Conservation (phyloP, 176 grass and related monocot genomes). For the Eleusine indica region DNA sequence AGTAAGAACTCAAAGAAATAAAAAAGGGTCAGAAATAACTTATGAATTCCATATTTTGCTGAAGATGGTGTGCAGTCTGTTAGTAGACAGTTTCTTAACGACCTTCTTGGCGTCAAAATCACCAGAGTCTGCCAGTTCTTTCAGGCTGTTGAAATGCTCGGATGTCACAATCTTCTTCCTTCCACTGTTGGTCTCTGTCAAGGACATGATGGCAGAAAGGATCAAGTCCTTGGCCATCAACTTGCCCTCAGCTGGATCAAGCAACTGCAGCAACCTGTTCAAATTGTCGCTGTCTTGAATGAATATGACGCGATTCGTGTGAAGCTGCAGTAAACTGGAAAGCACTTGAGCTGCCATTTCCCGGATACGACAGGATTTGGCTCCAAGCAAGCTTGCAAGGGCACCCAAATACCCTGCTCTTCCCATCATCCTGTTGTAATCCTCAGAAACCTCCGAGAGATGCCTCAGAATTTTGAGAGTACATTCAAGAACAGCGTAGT, state of each 20-base stretch:
- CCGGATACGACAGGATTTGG: slow-evolving; percentile 61
- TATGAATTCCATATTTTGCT: slow-evolving; percentile 82
- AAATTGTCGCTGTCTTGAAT: slow-evolving; percentile 67
- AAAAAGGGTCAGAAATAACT: slow-evolving; percentile 34
- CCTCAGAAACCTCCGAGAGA: slow-evolving; percentile 66
- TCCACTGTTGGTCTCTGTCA: slow-evolving; percentile 67
- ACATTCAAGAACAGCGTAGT: slow-evolving; percentile 61
- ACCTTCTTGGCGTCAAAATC: slow-evolving; percentile 72
- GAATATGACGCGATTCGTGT: slow-evolving; percentile 60
- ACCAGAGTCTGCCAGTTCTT: slow-evolving; percentile 63
- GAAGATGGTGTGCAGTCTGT: slow-evolving; percentile 65
- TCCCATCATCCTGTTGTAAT: slow-evolving; percentile 61
- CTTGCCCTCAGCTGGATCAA: slow-evolving; percentile 65
- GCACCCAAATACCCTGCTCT: slow-evolving; percentile 62
- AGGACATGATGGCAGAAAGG: slow-evolving; percentile 58
- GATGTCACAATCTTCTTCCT: slow-evolving; percentile 86
- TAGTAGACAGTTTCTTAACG: slow-evolving; percentile 76
- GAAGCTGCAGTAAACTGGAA: slow-evolving; percentile 50
- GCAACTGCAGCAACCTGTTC: slow-evolving; percentile 63
- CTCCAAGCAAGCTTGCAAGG: slow-evolving; percentile 58
- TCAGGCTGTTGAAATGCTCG: slow-evolving; percentile 58
- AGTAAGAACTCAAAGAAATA: slow-evolving; percentile 2
- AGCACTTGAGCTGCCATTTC: slow-evolving; percentile 71
- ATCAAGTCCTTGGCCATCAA: slow-evolving; percentile 53
- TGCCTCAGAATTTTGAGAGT: slow-evolving; percentile 61